Conservation (phyloP, 2,329 filamentous ascomycete species). For the Alternaria arbusti region DNA sequence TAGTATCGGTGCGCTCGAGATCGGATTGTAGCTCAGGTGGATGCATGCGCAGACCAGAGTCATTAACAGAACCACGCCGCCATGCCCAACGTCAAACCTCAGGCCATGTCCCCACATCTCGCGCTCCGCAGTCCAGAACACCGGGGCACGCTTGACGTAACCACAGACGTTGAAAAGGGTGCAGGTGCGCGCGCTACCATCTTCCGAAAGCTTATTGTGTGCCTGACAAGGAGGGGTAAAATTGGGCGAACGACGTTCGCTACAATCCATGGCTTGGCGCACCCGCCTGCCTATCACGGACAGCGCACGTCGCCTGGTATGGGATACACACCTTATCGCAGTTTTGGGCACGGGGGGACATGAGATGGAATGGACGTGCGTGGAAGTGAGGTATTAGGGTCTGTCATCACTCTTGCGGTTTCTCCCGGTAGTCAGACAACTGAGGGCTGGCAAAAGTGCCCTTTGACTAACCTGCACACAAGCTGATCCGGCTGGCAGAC, state of each 20-base stretch:
- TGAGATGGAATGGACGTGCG: not conserved
- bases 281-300: slow-evolving; percentile 1
- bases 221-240: not conserved
- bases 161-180: not conserved
- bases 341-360: not conserved
- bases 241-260: slow-evolving; percentile 16
- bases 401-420: too few relatives aligned
- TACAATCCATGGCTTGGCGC: slow-evolving; percentile 15
- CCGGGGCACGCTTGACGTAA: not conserved
- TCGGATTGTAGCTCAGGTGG: not conserved
- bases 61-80: not conserved
- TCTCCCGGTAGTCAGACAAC: too few relatives aligned
- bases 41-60: not conserved
- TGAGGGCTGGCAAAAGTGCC: too few relatives aligned
- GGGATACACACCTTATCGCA: slow-evolving; percentile 3
- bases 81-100: not conserved
- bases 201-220: not conserved
- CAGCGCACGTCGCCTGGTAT: not conserved
- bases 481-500: too few relatives aligned
- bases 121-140: not conserved
- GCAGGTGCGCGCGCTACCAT: not conserved
- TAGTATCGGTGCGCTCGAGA: not conserved
- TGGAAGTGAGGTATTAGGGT: not conserved
- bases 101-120: not conserved
- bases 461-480: too few relatives aligned